Evolutionary conservation across 352 stramenopile genomes (phyloP).

Genomic region (Thalassiosira pacifica): DNA sequence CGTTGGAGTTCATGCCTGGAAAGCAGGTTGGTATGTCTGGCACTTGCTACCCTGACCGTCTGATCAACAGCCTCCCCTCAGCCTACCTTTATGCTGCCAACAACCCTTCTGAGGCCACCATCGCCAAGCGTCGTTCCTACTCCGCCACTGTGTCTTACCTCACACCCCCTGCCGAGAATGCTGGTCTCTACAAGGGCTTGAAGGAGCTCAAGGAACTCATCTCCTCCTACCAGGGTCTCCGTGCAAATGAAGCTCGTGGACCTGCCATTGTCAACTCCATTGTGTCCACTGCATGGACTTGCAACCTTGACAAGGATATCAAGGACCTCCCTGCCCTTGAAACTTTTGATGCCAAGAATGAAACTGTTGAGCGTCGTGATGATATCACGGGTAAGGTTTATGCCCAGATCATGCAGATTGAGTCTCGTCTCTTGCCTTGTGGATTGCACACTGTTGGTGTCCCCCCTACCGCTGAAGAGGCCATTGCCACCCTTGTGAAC

Average conservation of each 20-base stretch:
- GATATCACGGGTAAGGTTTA: conserved; percentile 89
- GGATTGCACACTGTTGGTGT: conserved; percentile 90
- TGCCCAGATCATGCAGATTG: conserved; percentile 90
- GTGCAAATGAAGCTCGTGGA: conserved; percentile 88
- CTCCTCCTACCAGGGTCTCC: conserved; percentile 89
- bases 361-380: conserved; percentile 82
- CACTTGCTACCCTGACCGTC: conserved; percentile 90
- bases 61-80: conserved; percentile 90
- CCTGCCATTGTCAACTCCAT: conserved; percentile 90
- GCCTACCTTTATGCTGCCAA: conserved; percentile 91
- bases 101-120: conserved; percentile 91
- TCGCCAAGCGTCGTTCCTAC: conserved; percentile 90
- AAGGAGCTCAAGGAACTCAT: conserved; percentile 90
- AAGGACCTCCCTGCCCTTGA: conserved; percentile 79
- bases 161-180: conserved; percentile 90
- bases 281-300: conserved; percentile 89
- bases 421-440: conserved; percentile 89
- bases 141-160: conserved; percentile 91
- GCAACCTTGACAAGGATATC: conserved; percentile 90
- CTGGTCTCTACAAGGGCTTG: conserved; percentile 90
- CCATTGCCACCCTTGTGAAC: conserved; percentile 90
- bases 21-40: conserved; percentile 92
- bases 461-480: conserved; percentile 89
- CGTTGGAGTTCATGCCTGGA: conserved; percentile 91
- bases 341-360: conserved; percentile 75